Percentiles rank a stretch among this genome's conserved stretches.
phyloP scores from a whole-genome alignment of 345 rosid species.

The Hevea brasiliensis region DNA sequence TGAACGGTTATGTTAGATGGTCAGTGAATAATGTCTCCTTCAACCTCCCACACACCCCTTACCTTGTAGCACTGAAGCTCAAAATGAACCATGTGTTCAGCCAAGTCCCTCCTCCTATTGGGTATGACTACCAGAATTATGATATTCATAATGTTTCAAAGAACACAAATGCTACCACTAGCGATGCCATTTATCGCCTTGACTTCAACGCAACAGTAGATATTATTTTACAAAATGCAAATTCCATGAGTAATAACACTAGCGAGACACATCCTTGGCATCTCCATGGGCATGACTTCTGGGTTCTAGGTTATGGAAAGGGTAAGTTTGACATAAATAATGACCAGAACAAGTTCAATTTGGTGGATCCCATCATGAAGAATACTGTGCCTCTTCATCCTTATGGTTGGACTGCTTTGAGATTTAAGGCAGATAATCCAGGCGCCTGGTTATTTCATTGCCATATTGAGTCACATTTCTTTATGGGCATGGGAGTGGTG shows the following conservation, averaged over 20 bases:
- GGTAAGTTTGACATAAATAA: conserved; percentile 53
- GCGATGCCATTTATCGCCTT: conserved; percentile 48
- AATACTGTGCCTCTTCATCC: conserved; percentile 76
- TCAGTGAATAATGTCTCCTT: conserved; percentile 67
- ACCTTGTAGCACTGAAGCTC: conserved; percentile 54
- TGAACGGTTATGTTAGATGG: conserved; percentile 45
- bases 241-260: conserved; percentile 31
- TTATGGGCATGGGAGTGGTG: conserved; percentile 71
- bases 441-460: conserved; percentile 78
- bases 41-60: conserved; percentile 53
- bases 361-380: conserved; percentile 69
- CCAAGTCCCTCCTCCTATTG: conserved; percentile 47
- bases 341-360: conserved; percentile 51
- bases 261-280: conserved; percentile 90
- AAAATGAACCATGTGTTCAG: conserved; percentile 39
- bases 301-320: conserved; percentile 66
- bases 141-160: conserved; percentile 1
- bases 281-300: conserved; percentile 82
- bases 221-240: conserved; percentile 65
- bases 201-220: conserved; percentile 60
- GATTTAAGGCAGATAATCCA: conserved; percentile 61
- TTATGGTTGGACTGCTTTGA: conserved; percentile 66
- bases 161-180: conserved; percentile 41
- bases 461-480: conserved; percentile 69
- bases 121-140: conserved; percentile 26